Evolutionary conservation across 805 yeast genomes (phyloP), one percentile per base, ranked within the genome.

Genomic region (Jamesozyma piceae): DNA sequence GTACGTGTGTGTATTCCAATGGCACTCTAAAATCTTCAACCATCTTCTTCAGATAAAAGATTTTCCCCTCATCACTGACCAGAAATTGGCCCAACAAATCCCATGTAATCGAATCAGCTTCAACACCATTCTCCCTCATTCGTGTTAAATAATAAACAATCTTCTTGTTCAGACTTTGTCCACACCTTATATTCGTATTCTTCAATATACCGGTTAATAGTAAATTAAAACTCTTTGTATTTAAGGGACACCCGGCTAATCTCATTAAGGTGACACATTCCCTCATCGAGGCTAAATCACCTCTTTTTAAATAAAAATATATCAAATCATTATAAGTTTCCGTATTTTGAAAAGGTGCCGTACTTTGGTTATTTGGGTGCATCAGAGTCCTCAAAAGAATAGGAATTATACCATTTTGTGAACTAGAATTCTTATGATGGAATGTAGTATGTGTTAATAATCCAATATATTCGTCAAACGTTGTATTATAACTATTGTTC

Each of bases 261-360:
- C 55, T 59, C 72, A 73, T 68, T 47, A 70, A 71, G 1, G 59
- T 56, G 31, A 70, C 55, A 3, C 67, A 50, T 38, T 66, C 68
- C 35, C 67, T 57, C 46, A 72, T 63, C 2, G 68, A 58, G 0
- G 68, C 67, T 36, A 66, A 55, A 51, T 73, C 74, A 45, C 58
- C 57, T 33, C 58, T 60, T 15, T 49, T 45, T 17, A 65, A 55
- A 48, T 63, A 72, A 50, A 58, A 72, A 39, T 60, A 65, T 1
- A 74, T 62, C 14, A 60, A 50, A 44, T 63, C 62, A 46, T 71
- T 71, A 48, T 55, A 71, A 2, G 61, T 48, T 6, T 57, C 47
- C 1, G 63, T 45, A 10, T 60, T 57, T 29, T 65, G 52, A n/a
- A 65, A 48, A 2, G 49, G 49, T 3, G 54, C 27, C 0, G 71